Evolutionary conservation across 371 early-diverging fungal species (phyloP).

Genomic region (Cladochytrium tenue): DNA sequence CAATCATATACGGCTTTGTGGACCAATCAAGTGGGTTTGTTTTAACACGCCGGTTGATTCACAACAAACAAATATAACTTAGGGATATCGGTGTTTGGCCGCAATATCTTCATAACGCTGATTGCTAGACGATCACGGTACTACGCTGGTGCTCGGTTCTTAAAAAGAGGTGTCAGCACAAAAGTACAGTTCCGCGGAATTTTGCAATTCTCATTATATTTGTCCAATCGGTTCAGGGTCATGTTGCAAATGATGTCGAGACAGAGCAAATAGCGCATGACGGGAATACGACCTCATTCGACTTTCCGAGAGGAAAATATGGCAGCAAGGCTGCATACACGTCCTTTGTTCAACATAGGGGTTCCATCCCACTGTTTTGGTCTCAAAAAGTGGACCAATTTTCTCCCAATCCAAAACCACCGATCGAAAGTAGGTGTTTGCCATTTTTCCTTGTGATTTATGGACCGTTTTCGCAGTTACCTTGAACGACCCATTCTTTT

Average conservation of each 20-base stretch:
- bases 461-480: slow-evolving; percentile 59
- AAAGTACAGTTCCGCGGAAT: slow-evolving; percentile 23
- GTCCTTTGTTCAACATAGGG: slow-evolving; percentile 93
- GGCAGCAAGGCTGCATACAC: slow-evolving; percentile 76
- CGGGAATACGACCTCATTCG: slow-evolving; percentile 81
- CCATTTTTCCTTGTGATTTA: not conserved
- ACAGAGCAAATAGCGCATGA: slow-evolving; percentile 97
- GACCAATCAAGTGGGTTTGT: slow-evolving; percentile 82
- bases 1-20: slow-evolving; percentile 93
- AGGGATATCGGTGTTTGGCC: slow-evolving; percentile 77
- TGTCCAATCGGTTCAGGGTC: slow-evolving; percentile 59
- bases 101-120: slow-evolving; percentile 83
- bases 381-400: slow-evolving; percentile 88
- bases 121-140: slow-evolving; percentile 92
- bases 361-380: slow-evolving; percentile 95
- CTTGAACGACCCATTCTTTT: slow-evolving; percentile 88
- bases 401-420: slow-evolving; percentile 91
- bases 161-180: slow-evolving; percentile 94
- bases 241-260: slow-evolving; percentile 99
- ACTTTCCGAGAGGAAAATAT: slow-evolving; percentile 25
- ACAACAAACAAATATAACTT: not conserved
- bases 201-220: not conserved
- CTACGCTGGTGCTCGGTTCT: slow-evolving; percentile 96
- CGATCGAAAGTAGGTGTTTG: slow-evolving; percentile 73
- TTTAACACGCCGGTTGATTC: not conserved